These are phyloP conservation scores for Heterobasidion occidentale DNA, from an alignment of 1,284 basidiomycete species.

Conservation along the genomic window DNA sequence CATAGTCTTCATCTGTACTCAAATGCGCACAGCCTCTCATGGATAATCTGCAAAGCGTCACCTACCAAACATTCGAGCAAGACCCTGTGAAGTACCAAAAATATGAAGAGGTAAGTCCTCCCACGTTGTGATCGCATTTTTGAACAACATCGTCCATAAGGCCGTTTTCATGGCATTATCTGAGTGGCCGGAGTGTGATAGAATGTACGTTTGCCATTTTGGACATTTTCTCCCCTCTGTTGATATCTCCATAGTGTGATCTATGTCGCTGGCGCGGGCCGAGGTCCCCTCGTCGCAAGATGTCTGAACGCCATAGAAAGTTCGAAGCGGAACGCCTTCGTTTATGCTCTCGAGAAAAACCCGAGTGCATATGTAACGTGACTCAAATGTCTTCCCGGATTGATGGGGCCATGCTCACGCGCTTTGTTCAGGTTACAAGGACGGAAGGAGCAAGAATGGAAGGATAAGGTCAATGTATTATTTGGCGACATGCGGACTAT, in stretches of 20 bases:
- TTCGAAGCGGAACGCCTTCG: constrained; percentile 52
- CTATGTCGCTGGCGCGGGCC: constrained; percentile 91
- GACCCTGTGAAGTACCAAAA: constrained; percentile 95
- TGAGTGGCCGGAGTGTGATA: constrained; percentile 53
- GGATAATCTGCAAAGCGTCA: constrained; percentile 93
- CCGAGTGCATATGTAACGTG: constrained; percentile 89
- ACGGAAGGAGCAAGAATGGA: constrained; percentile 79
- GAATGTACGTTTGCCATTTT: constrained; percentile 42
- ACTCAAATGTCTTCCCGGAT: neutral
- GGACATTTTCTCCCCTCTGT: neutral
- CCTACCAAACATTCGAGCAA: constrained; percentile 96
- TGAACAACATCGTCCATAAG: constrained; percentile 23
- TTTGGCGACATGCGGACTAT: constrained; percentile 93
- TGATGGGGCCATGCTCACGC: constrained; percentile 1
- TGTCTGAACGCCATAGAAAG: constrained; percentile 76
- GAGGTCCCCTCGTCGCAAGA: constrained; percentile 90
- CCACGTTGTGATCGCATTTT: neutral
- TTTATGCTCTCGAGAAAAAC: constrained; percentile 97
- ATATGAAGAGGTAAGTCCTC: constrained; percentile 76
- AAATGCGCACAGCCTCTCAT: constrained; percentile 69
- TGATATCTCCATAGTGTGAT: constrained; percentile 47
- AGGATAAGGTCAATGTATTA: constrained; percentile 69
- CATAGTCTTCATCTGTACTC: neutral
- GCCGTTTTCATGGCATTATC: constrained; percentile 78
- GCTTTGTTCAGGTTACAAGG: constrained; percentile 61